Base-by-base conservation (phyloP, 1,284 basidiomycete genomes). In the Sutorius eximius region DNA sequence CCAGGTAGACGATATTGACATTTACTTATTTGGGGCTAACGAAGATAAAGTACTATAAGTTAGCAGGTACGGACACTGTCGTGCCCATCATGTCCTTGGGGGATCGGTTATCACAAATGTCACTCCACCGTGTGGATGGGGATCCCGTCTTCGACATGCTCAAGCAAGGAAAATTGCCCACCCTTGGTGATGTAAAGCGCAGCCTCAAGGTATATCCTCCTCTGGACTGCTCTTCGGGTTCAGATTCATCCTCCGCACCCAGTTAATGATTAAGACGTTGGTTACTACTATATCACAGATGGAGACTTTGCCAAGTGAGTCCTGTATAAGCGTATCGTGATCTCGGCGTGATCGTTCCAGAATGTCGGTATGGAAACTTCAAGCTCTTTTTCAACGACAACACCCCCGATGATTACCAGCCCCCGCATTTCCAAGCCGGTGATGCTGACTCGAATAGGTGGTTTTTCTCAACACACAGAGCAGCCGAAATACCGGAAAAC, bases 291-390 rank as follows among this genome's bases (percentile, higher is more conserved):
- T 87, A 45, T 84, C 83, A 47, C 82, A 86, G 48, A 88, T 93
- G 84, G 88, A 92, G 52, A 73, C 79, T 24, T 73, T 93, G 32
- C 90, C 90, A 16, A 85, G 91, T 87, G 67, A 53, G 81, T 63
- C 36, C 13, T 45, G 46, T 24, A 34, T 38, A 11, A 46, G 10
- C 22, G 1, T 10, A 43, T 15, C 13, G n/a, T 27, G n/a, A 36
- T 44, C 40, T 20, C 22, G 42, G 18, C 34, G 32, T 56, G 36
- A 52, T 49, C 48, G 33, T 45, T 29, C 33, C 59, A 92, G 90
- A 82, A 64, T 85, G 83, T 45, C 84, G 90, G 33, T 93, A 80
- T 65, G 88, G 89, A 22, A 89, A 86, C n/a, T 88, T 93, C 73
- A 93, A 93, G 65, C 72, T 90, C 15, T 89, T 87, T 63, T 93